Conservation (phyloP, 73 alveolate species). For the Tetrahymena thermophila region DNA sequence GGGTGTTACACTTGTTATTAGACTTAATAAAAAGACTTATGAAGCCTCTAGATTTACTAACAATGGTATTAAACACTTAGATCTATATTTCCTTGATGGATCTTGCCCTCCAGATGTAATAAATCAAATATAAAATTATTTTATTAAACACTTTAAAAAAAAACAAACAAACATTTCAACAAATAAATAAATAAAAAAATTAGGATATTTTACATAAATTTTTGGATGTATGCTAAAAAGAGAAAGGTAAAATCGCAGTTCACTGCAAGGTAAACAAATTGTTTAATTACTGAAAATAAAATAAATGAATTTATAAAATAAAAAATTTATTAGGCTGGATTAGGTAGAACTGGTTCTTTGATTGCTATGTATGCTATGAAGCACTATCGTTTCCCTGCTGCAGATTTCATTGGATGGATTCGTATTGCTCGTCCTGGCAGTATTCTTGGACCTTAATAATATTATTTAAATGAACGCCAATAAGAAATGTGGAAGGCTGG, state of each 20-base stretch:
- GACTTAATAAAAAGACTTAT: conserved; percentile 77
- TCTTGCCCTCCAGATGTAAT: conserved; percentile 86
- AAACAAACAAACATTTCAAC: too few species aligned
- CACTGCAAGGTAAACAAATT: not conserved
- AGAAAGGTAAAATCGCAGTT: not conserved
- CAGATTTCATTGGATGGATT: conserved; percentile 78
- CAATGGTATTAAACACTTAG: conserved; percentile 70
- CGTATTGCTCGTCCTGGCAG: conserved; percentile 86
- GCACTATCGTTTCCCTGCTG: conserved; percentile 79
- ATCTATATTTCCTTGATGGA: conserved; percentile 90
- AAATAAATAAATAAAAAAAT: too few species aligned
- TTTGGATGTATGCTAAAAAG: not conserved
- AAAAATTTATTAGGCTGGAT: conserved; percentile 70
- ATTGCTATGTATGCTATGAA: conserved; percentile 82
- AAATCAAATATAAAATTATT: conserved; percentile 44
- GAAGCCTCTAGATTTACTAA: conserved; percentile 61
- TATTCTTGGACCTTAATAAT: conserved; percentile 79
- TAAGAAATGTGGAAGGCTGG: not conserved
- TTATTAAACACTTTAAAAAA: too few species aligned
- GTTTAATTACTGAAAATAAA: too few species aligned
- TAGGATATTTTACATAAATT: not conserved
- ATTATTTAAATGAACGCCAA: conserved; percentile 42
- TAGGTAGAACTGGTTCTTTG: conserved; percentile 95
- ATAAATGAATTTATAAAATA: not conserved
- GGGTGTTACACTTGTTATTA: conserved; percentile 73